Evolutionary conservation across 1,284 basidiomycete genomes (phyloP).

Genomic region (Neolentinus lepideus): DNA sequence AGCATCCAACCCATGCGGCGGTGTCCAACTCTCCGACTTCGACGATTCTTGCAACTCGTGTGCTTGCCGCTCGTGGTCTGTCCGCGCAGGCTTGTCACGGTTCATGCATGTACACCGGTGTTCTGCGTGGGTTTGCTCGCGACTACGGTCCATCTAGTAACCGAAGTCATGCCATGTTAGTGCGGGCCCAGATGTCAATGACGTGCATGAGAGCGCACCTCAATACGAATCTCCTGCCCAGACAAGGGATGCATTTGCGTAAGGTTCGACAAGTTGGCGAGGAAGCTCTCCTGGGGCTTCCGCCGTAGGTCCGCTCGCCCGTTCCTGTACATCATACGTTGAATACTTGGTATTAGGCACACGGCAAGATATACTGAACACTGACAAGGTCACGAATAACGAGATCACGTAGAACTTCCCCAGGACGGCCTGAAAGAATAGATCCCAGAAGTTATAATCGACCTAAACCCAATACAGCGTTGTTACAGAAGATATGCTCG

Average conservation of each 20-base stretch:
- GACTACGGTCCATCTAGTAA: background rate
- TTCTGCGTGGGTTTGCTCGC: background rate
- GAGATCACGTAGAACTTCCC: slow-evolving; percentile 27
- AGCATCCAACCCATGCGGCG: background rate
- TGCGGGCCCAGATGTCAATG: background rate
- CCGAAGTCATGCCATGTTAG: background rate
- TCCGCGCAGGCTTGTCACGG: background rate
- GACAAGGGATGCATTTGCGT: background rate
- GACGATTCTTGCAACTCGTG: background rate
- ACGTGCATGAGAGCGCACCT: background rate
- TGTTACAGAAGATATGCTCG: background rate
- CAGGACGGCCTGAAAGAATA: slow-evolving; percentile 22
- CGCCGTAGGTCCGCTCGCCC: background rate
- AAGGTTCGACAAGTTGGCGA: background rate
- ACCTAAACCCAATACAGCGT: slow-evolving; percentile 10
- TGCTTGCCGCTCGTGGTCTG: background rate
- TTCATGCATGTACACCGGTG: background rate
- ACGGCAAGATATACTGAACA: background rate
- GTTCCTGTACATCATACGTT: background rate
- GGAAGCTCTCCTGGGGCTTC: background rate
- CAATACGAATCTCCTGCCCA: background rate
- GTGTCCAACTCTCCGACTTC: background rate
- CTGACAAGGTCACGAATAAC: slow-evolving; percentile 22
- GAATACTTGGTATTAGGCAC: background rate
- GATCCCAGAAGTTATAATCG: slow-evolving; percentile 21